These are phyloP conservation scores for Calamus simplicifolius DNA, from an alignment of 176 grass and related monocot genomes.

Conservation along the genomic window DNA sequence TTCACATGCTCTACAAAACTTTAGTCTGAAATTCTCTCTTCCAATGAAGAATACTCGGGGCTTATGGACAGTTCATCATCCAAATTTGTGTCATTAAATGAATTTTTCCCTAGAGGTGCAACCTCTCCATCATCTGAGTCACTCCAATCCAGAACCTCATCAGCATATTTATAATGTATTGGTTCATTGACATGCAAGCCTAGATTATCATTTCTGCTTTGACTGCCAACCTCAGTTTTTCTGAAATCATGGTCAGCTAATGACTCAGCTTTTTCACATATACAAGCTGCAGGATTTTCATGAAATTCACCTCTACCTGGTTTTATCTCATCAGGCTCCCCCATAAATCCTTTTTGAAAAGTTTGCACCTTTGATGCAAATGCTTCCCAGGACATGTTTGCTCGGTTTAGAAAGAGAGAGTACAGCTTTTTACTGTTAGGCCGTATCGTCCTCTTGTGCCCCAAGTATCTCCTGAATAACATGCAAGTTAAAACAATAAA, in stretches of 20 bases:
- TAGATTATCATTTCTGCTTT: neutral
- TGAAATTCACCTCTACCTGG: slow-evolving; percentile 79
- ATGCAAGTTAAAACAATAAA: neutral
- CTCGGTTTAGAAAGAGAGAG: slow-evolving; percentile 47
- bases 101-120: slow-evolving; percentile 9
- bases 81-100: slow-evolving; percentile 9
- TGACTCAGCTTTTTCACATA: slow-evolving; percentile 38
- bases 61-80: slow-evolving; percentile 23
- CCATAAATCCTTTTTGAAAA: slow-evolving; percentile 72
- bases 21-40: slow-evolving; percentile 55
- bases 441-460: slow-evolving; percentile 78
- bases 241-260: neutral
- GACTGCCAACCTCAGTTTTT: neutral
- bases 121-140: slow-evolving; percentile 46
- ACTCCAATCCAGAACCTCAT: slow-evolving; percentile 36
- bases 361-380: slow-evolving; percentile 47
- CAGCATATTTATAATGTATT: slow-evolving; percentile 17
- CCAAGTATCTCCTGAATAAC: slow-evolving; percentile 66
- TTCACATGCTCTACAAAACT: neutral
- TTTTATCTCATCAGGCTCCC: slow-evolving; percentile 57
- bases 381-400: slow-evolving; percentile 62
- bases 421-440: slow-evolving; percentile 79
- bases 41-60: slow-evolving; percentile 33
- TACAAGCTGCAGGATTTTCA: slow-evolving; percentile 60
- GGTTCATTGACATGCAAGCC: slow-evolving; percentile 9